phyloP scores from a whole-genome alignment of 1,284 basidiomycete genomes.

The Pulveroboletus sp. region DNA sequence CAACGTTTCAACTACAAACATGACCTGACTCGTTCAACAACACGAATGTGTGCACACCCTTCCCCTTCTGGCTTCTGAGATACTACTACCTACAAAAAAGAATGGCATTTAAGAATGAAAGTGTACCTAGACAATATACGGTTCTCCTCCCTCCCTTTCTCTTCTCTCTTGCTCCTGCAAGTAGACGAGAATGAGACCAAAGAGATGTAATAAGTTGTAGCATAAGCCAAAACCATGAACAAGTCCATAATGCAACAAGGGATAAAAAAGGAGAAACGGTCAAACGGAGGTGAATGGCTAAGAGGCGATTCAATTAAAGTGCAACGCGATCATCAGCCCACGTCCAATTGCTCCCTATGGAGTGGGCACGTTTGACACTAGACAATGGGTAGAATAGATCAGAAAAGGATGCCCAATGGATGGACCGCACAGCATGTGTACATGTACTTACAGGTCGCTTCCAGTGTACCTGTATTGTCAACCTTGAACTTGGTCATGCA shows the following conservation, averaged over 20 bases:
- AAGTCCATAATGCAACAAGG: slow-evolving; percentile 17
- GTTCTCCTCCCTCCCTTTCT: neutral
- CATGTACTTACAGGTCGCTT: slow-evolving; percentile 66
- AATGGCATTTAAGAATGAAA: slow-evolving; percentile 27
- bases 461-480: slow-evolving; percentile 52
- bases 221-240: slow-evolving; percentile 11
- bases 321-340: slow-evolving; percentile 17
- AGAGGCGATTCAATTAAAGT: no score
- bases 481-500: slow-evolving; percentile 76
- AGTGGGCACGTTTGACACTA: slow-evolving; percentile 52
- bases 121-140: slow-evolving; percentile 12
- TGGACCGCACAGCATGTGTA: slow-evolving; percentile 36
- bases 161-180: slow-evolving; percentile 5
- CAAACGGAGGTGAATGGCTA: neutral
- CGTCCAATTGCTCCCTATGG: slow-evolving; percentile 42
- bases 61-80: no score
- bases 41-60: no score
- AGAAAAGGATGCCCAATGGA: neutral
- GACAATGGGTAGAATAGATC: neutral
- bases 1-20: slow-evolving; percentile 7
- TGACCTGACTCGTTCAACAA: no score
- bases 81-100: slow-evolving; percentile 22
- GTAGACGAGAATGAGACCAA: slow-evolving; percentile 1
- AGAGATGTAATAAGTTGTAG: slow-evolving; percentile 12
- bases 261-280: neutral